Percentiles rank a stretch among this genome's conserved stretches.
phyloP scores from a whole-genome alignment of 2,329 filamentous ascomycete species.

The Cladophialophora bantiana region DNA sequence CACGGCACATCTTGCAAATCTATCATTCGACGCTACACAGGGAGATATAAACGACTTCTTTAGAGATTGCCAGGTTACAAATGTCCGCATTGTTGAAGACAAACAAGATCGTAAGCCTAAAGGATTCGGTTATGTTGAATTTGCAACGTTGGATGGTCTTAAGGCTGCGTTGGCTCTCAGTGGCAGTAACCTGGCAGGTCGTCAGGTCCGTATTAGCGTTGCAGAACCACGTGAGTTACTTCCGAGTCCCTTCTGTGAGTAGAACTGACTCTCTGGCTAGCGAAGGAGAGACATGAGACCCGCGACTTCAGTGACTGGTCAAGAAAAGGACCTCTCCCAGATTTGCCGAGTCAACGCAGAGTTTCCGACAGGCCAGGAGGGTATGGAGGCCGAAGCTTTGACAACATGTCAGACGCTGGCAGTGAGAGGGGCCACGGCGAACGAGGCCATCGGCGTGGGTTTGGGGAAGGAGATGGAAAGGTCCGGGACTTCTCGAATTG shows the following conservation, averaged over 20 bases:
- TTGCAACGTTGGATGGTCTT: conserved; percentile 82
- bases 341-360: conserved; percentile 67
- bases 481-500: conserved; percentile 84
- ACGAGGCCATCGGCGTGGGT: conserved; percentile 72
- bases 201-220: conserved; percentile 90
- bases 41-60: conserved; percentile 88
- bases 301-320: conserved; percentile 91
- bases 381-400: conserved; percentile 63
- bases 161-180: conserved; percentile 88
- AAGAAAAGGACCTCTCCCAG: conserved; percentile 86
- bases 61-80: conserved; percentile 80
- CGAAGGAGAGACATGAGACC: conserved; percentile 80
- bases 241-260: neutral
- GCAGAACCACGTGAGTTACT: conserved; percentile 88
- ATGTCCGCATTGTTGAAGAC: conserved; percentile 95
- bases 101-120: conserved; percentile 93
- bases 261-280: conserved; percentile 54
- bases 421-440: conserved; percentile 55
- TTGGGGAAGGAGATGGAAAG: conserved; percentile 73
- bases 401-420: conserved; percentile 60
- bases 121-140: conserved; percentile 98
- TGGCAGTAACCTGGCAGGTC: conserved; percentile 81
- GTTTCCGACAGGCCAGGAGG: conserved; percentile 58
- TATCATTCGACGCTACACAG: conserved; percentile 90
- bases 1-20: conserved; percentile 94